Evolutionary conservation across 257 asterid genomes (phyloP).

Genomic region (Petrea volubilis): DNA sequence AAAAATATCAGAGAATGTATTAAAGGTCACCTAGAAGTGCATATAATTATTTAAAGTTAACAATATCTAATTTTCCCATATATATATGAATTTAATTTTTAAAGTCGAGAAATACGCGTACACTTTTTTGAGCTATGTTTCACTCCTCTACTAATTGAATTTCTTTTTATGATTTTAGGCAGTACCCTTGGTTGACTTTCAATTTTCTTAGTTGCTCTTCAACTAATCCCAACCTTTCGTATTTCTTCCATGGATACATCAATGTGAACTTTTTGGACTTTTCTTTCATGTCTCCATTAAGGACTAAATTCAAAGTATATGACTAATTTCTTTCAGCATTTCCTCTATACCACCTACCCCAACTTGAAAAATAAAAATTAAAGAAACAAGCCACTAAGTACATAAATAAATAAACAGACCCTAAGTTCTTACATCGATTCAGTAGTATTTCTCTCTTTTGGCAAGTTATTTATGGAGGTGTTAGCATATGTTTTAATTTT

Average conservation of each 20-base stretch:
- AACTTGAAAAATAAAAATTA: not conserved
- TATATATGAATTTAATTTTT: too few species aligned
- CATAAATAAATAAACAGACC: not conserved
- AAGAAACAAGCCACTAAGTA: not conserved
- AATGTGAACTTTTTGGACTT: constrained; percentile 34
- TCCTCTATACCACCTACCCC: constrained; percentile 2
- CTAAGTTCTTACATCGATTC: not conserved
- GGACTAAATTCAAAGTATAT: not conserved
- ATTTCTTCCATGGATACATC: not conserved
- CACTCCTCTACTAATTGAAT: too few species aligned
- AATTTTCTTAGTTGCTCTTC: constrained; percentile 7
- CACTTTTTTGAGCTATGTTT: too few species aligned
- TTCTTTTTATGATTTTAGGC: too few species aligned
- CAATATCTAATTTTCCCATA: too few species aligned
- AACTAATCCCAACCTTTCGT: not conserved
- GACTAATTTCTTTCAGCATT: not conserved
- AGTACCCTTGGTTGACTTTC: not conserved
- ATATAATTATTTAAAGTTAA: too few species aligned
- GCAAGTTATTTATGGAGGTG: too few species aligned
- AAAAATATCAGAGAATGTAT: too few species aligned
- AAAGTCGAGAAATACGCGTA: too few species aligned
- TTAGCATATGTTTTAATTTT: too few species aligned
- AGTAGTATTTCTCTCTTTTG: too few species aligned
- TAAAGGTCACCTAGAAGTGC: too few species aligned
- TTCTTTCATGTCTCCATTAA: not conserved